These are phyloP conservation scores for Trichoderma gracile DNA, from an alignment of 2,329 filamentous ascomycete genomes.

Conservation along the genomic window DNA sequence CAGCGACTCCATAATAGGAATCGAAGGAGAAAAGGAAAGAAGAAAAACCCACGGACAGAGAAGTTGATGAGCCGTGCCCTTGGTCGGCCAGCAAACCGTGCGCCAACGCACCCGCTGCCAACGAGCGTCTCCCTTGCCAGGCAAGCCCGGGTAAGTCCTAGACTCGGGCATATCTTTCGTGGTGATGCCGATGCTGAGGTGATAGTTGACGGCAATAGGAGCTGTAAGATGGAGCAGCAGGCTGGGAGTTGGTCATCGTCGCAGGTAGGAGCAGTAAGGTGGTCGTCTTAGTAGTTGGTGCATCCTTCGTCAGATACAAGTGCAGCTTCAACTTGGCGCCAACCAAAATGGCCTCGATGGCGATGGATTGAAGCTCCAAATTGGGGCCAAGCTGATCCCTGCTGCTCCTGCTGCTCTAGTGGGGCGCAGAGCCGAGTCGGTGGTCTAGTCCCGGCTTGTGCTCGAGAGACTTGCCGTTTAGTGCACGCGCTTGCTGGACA, in stretches of 20 bases:
- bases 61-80: neutral
- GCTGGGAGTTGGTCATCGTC: too few relatives aligned
- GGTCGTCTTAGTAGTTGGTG: too few relatives aligned
- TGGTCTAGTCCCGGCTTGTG: slow-evolving; percentile 22
- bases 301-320: too few relatives aligned
- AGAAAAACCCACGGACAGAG: neutral
- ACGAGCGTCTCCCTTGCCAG: neutral
- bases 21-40: neutral
- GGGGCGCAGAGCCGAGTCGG: slow-evolving; percentile 11
- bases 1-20: slow-evolving; percentile 17
- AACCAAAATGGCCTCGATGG: too few relatives aligned
- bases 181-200: too few relatives aligned
- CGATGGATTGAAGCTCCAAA: slow-evolving; percentile 7
- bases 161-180: neutral
- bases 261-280: too few relatives aligned
- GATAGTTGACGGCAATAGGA: too few relatives aligned
- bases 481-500: neutral
- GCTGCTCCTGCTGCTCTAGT: slow-evolving; percentile 1
- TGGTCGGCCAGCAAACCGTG: slow-evolving; percentile 17
- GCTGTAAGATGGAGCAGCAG: too few relatives aligned
- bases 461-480: neutral
- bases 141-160: neutral
- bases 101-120: slow-evolving; percentile 1
- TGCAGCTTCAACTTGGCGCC: too few relatives aligned
- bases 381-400: slow-evolving; percentile 2